Evolutionary conservation across 2,329 filamentous ascomycete species (phyloP), one percentile per base, ranked within the genome.

Genomic region (Arthrinium phaeospermum): DNA sequence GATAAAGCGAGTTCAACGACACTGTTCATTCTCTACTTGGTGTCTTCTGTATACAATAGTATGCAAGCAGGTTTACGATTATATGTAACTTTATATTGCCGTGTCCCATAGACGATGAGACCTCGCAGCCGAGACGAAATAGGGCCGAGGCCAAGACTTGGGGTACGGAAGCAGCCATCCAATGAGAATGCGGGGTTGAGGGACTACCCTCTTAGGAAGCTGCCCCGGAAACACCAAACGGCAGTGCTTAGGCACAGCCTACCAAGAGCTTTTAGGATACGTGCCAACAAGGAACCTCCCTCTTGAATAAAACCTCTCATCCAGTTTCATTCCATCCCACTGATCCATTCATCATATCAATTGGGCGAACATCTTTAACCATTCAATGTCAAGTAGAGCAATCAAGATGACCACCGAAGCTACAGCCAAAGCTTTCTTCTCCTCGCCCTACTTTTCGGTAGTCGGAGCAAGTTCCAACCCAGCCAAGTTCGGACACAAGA

Each of bases 401-500:
- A n/a, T 76, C 75, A 85, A 80, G 51, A 91, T 90, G 88, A 82
- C 88, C 30, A 93, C 93, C 85, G 91, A 95, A 80, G 87, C 90
- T 67, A 89, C 92, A 67, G 91, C 94, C 67, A 91, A 90, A 75
- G 87, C 88, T 16, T 98, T 98, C 87, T 97, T 98, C 85, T 87
- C 90, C 4, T 92, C 92, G 10, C 90, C 92, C 37, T 87, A 89
- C 76, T 98, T 96, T 81, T 95, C 96, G 72, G 96, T 98, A 41
- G 94, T 95, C 27, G 96, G 96, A 78, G 96, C 96, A 49, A 96
- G 93, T 80, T 93, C 93, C 70, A 94, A 97, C 83, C 87, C 93
- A 53, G 85, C 87, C 80, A 98, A 98, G 82, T 98, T 93, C 79
- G 96, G 96, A 34, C 93, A 98, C 83, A 95, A 94, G 86, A 91